Percentiles rank a stretch among this genome's conserved stretches.
phyloP scores from a whole-genome alignment of 345 rosid genomes.

The Dovyalis caffra region DNA sequence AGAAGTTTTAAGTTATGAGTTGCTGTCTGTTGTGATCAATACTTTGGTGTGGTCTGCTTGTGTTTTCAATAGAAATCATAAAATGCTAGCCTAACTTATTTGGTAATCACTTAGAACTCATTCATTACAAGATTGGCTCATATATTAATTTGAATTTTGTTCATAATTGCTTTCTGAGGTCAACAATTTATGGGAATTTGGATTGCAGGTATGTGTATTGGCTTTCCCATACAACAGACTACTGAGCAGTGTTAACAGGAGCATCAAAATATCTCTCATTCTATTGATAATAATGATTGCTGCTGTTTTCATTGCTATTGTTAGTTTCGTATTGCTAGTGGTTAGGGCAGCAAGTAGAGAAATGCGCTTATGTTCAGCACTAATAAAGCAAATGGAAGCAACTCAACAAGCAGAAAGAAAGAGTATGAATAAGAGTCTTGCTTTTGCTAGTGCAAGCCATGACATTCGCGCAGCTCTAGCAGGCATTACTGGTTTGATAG shows the following conservation, averaged over 20 bases:
- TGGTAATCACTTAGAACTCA: neutral
- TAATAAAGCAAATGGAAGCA: slow-evolving; percentile 75
- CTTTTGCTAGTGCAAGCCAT: slow-evolving; percentile 74
- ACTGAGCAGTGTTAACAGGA: slow-evolving; percentile 17
- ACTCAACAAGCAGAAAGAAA: slow-evolving; percentile 76
- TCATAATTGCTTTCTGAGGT: neutral
- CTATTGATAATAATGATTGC: slow-evolving; percentile 30
- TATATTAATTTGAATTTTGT: neutral
- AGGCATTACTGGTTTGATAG: slow-evolving; percentile 55
- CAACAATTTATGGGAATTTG: neutral
- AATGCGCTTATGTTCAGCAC: slow-evolving; percentile 42
- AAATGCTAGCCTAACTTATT: no score
- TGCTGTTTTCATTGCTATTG: slow-evolving; percentile 19
- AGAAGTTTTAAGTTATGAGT: no score
- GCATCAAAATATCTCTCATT: slow-evolving; percentile 23
- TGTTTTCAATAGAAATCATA: no score
- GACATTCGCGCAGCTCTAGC: slow-evolving; percentile 70
- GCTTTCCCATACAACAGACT: slow-evolving; percentile 37
- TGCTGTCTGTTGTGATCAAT: no score
- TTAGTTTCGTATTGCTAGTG: slow-evolving; percentile 38
- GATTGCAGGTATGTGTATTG: slow-evolving; percentile 55
- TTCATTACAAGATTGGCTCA: neutral
- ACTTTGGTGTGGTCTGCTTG: no score
- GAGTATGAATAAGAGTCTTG: slow-evolving; percentile 70
- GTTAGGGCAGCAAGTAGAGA: slow-evolving; percentile 41